These are phyloP conservation scores for Hypoxylon sp. DNA, from an alignment of 2,329 filamentous ascomycete genomes.

Conservation along the genomic window DNA sequence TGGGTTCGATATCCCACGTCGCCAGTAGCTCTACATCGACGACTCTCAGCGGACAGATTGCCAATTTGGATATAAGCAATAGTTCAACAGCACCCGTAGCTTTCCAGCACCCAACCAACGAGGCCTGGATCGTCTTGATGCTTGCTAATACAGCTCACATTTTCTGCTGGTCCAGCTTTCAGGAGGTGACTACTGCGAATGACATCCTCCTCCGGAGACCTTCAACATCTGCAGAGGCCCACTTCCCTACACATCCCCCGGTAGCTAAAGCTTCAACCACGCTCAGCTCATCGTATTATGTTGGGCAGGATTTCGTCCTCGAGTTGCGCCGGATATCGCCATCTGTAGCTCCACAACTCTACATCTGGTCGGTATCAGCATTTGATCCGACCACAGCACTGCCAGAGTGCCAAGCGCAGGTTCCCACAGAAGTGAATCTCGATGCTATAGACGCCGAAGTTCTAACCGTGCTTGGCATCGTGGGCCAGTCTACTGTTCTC, in stretches of 20 bases:
- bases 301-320: not conserved
- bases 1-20: too few relatives aligned
- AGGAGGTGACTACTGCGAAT: not conserved
- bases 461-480: not conserved
- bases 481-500: not conserved
- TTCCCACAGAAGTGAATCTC: not conserved
- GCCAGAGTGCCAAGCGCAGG: not conserved
- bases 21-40: not conserved
- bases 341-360: not conserved
- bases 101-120: not conserved
- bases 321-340: not conserved
- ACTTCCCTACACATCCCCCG: not conserved
- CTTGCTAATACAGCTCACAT: not conserved
- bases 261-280: not conserved
- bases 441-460: not conserved
- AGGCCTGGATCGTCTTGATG: not conserved
- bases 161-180: not conserved
- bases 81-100: not conserved
- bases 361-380: not conserved
- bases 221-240: not conserved
- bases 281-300: not conserved
- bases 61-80: too few relatives aligned
- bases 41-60: too few relatives aligned
- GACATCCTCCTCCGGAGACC: not conserved
- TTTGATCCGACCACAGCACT: not conserved